Percentiles rank a stretch among this genome's conserved stretches.
These are phyloP conservation scores for Hypoxylon rickii DNA, from an alignment of 495 filamentous ascomycete species.

Conservation along the genomic window DNA sequence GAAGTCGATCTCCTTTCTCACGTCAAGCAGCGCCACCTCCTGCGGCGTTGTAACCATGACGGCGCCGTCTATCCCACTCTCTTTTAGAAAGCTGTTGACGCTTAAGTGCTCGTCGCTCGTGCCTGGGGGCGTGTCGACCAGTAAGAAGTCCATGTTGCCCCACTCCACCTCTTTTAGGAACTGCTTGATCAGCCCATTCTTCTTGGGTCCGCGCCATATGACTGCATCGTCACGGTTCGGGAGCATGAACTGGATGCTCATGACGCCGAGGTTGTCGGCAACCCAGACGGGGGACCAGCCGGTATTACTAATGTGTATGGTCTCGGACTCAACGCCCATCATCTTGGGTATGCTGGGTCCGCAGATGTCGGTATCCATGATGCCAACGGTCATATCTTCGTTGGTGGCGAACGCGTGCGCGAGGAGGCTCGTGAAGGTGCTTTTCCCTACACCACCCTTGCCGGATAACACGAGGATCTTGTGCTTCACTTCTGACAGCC, in stretches of 20 bases:
- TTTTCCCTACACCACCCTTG: conserved; percentile 97
- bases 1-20: conserved; percentile 96
- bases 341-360: conserved; percentile 95
- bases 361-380: conserved; percentile 98
- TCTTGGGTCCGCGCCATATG: conserved; percentile 97
- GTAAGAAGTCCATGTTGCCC: conserved; percentile 89
- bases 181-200: conserved; percentile 97
- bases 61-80: conserved; percentile 88
- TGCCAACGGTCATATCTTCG: conserved; percentile 73
- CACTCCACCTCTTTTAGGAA: conserved; percentile 97
- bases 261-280: conserved; percentile 85
- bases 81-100: conserved; percentile 85
- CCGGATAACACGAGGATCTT: conserved; percentile 91
- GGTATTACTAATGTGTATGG: conserved; percentile 77
- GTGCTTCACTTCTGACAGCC: conserved; percentile 79
- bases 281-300: conserved; percentile 97
- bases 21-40: conserved; percentile 89
- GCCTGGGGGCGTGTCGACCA: conserved; percentile 94
- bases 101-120: conserved; percentile 94
- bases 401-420: conserved; percentile 85
- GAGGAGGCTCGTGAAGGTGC: conserved; percentile 84
- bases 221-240: conserved; percentile 90
- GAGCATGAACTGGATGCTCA: conserved; percentile 98
- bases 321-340: conserved; percentile 94
- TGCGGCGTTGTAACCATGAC: conserved; percentile 94